phyloP scores from a whole-genome alignment of 1,284 basidiomycete genomes.

The Marasmius oreades region DNA sequence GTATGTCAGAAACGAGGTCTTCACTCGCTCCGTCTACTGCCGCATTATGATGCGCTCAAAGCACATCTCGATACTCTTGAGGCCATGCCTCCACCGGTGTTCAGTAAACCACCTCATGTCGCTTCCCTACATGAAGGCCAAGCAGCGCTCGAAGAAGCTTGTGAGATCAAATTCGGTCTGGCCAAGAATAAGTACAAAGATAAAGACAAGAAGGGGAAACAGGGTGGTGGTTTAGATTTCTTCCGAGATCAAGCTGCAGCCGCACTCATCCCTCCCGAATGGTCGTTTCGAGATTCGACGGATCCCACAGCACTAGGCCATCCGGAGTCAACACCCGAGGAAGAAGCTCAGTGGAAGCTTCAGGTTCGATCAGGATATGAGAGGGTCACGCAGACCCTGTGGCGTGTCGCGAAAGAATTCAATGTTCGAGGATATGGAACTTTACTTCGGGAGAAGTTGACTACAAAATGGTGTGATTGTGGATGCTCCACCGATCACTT shows the following conservation, averaged over 20 bases:
- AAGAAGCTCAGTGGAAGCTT: constrained; percentile 50
- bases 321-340: constrained; percentile 28
- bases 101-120: constrained; percentile 61
- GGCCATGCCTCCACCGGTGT: constrained; percentile 46
- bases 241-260: not conserved
- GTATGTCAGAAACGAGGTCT: constrained; percentile 61
- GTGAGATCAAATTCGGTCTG: constrained; percentile 44
- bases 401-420: constrained; percentile 65
- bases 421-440: constrained; percentile 65
- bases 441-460: constrained; percentile 65
- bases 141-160: constrained; percentile 58
- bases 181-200: constrained; percentile 20
- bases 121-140: constrained; percentile 53
- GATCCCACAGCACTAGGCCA: constrained; percentile 1
- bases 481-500: constrained; percentile 73
- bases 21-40: constrained; percentile 60
- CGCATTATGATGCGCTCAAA: constrained; percentile 53
- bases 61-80: constrained; percentile 58
- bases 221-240: constrained; percentile 1
- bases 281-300: not conserved
- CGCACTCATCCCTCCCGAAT: not conserved
- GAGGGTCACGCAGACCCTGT: constrained; percentile 54
- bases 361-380: constrained; percentile 63
- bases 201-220: not conserved
- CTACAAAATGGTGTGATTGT: constrained; percentile 71